Conservation (phyloP, 2,329 filamentous ascomycete genomes). For the Colletotrichum noveboracense region DNA sequence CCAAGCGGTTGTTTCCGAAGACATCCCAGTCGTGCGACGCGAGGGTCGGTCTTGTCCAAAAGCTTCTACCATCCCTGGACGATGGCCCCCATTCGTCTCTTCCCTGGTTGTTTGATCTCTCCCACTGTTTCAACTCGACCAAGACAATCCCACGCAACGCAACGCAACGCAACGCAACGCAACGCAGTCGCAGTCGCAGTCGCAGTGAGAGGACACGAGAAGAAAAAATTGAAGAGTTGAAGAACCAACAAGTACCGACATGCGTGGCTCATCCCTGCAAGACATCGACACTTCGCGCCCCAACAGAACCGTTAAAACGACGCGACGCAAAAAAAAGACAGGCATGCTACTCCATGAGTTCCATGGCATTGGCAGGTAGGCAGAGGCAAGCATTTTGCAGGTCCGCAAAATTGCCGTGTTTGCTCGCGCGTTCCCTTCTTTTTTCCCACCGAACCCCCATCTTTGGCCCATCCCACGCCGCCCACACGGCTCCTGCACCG, state of each 20-base stretch:
- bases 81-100: not conserved
- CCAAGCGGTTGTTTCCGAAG: slow-evolving; percentile 21
- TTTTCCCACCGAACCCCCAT: not conserved
- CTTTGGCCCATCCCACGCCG: not conserved
- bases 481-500: slow-evolving; percentile 20
- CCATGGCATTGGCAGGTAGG: not conserved
- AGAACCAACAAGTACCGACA: not conserved
- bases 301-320: not conserved
- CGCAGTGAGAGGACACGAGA: not conserved
- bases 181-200: not conserved
- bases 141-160: not conserved
- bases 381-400: not conserved
- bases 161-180: not conserved
- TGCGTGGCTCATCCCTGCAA: not conserved
- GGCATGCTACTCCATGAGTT: not conserved
- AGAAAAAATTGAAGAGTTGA: not conserved
- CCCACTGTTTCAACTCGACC: slow-evolving; percentile 15
- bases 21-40: slow-evolving; percentile 19
- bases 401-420: slow-evolving; percentile 21
- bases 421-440: not conserved
- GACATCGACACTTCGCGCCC: not conserved
- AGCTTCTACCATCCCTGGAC: slow-evolving; percentile 16
- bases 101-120: slow-evolving; percentile 20
- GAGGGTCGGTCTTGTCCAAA: slow-evolving; percentile 19
- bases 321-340: not conserved